Evolutionary conservation across 768 basidiomycete species (phyloP).

Genomic region (Mycena olivaceomarginata): DNA sequence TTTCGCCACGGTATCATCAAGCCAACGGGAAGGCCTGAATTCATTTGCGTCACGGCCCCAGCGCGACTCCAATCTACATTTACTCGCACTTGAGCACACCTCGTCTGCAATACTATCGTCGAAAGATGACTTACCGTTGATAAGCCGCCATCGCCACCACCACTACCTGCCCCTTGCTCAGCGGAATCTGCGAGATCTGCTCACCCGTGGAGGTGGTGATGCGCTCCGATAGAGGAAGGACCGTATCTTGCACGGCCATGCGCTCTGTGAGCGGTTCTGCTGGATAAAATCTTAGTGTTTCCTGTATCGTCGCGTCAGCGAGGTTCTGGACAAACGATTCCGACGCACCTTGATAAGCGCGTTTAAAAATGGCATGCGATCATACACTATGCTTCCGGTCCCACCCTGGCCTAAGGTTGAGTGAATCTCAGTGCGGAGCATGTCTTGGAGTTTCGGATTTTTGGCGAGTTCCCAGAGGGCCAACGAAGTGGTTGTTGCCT

Average conservation of each 20-base stretch:
- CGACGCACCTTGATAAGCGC: conserved; percentile 3
- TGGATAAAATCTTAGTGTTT: conserved; percentile 1
- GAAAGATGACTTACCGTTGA: not conserved
- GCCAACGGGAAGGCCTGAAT: conserved; percentile 1
- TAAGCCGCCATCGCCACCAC: not conserved
- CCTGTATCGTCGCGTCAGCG: not conserved
- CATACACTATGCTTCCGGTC: not conserved
- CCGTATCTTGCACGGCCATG: not conserved
- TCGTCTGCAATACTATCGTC: not conserved
- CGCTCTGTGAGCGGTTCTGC: not conserved
- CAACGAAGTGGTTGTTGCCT: not conserved
- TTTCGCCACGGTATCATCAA: not conserved
- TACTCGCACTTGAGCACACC: not conserved
- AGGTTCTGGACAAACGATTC: not conserved
- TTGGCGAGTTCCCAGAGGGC: not conserved
- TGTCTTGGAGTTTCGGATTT: not conserved
- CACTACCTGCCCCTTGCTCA: not conserved
- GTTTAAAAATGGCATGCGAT: not conserved
- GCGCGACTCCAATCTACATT: not conserved
- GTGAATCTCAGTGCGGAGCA: not conserved
- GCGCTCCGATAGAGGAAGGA: not conserved
- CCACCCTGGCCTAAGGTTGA: not conserved
- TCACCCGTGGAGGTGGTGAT: not conserved
- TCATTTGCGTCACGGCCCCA: not conserved
- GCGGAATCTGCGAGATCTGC: not conserved